Evolutionary conservation across 2,329 filamentous ascomycete genomes (phyloP).

Genomic region (Sphaerulina musiva): DNA sequence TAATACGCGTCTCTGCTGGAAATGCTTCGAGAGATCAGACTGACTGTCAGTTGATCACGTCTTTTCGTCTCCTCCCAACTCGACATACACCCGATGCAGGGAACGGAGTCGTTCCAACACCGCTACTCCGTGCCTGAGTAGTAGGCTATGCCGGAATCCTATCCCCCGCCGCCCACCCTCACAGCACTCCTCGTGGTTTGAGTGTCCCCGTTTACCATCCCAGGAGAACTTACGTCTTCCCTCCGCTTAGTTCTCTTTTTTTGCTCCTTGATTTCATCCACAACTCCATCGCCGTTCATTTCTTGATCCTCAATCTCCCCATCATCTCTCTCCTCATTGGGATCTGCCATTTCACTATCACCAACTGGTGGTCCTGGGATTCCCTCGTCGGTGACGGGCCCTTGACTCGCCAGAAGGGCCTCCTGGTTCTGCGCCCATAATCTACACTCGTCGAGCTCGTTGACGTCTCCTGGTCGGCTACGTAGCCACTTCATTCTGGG

Average conservation of each 20-base stretch:
- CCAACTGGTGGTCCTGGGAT: constrained; percentile 17
- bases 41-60: too few species aligned
- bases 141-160: background rate
- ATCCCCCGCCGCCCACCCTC: constrained; percentile 3
- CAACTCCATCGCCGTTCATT: constrained; percentile 20
- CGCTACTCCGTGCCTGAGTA: background rate
- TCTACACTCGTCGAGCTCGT: constrained; percentile 69
- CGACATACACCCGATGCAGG: background rate
- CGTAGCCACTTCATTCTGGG: constrained; percentile 97
- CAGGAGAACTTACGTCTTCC: constrained; percentile 7
- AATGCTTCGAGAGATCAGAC: too few species aligned
- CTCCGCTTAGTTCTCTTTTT: constrained; percentile 14
- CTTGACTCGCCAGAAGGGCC: constrained; percentile 12
- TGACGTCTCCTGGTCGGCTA: constrained; percentile 71
- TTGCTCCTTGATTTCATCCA: constrained; percentile 16
- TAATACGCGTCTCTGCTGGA: too few species aligned
- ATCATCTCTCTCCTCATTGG: constrained; percentile 24
- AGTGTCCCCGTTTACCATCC: constrained; percentile 17
- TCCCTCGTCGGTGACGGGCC: constrained; percentile 4
- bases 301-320: constrained; percentile 30
- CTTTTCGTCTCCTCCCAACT: too few species aligned
- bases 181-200: constrained; percentile 6
- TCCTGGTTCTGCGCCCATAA: constrained; percentile 33
- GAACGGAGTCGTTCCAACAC: background rate
- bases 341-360: constrained; percentile 31